A percentile compares a stretch with the other conserved stretches of the same genome.
Conservation (phyloP, 225 moss, liverwort and hornwort genomes). For the Marchantia polymorpha region DNA sequence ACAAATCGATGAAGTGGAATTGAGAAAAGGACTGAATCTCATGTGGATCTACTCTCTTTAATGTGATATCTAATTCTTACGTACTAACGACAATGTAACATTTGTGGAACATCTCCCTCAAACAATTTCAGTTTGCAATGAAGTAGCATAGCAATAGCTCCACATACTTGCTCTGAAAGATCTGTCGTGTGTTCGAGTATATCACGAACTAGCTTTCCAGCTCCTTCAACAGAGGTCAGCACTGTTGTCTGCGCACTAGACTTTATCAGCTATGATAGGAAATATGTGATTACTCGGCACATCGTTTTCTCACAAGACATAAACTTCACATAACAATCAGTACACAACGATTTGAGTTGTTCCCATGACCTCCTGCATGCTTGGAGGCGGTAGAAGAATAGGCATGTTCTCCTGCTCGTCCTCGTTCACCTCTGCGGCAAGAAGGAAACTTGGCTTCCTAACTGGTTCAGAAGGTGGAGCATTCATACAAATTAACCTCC, state of each 20-base stretch:
- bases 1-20: too few relatives aligned
- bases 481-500: conserved; percentile 23
- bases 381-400: conserved; percentile 39
- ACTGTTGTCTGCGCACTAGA: conserved; percentile 20
- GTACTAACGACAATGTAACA: too few relatives aligned
- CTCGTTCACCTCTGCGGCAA: conserved; percentile 42
- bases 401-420: conserved; percentile 52
- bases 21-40: too few relatives aligned
- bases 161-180: conserved; percentile 24
- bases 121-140: neutral
- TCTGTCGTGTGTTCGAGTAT: conserved; percentile 33
- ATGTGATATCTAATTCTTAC: too few relatives aligned
- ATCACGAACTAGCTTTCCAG: conserved; percentile 42
- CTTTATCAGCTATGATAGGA: neutral
- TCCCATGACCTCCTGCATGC: conserved; percentile 31
- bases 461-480: conserved; percentile 2
- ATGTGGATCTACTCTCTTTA: too few relatives aligned
- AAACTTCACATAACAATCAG: neutral
- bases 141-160: neutral
- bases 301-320: neutral
- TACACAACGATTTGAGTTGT: neutral
- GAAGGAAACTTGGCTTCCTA: conserved; percentile 43
- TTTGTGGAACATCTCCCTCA: too few relatives aligned
- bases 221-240: conserved; percentile 33
- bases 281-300: neutral